phyloP scores from a whole-genome alignment of 2,329 filamentous ascomycete genomes.

The Xylariaceae sp. region DNA sequence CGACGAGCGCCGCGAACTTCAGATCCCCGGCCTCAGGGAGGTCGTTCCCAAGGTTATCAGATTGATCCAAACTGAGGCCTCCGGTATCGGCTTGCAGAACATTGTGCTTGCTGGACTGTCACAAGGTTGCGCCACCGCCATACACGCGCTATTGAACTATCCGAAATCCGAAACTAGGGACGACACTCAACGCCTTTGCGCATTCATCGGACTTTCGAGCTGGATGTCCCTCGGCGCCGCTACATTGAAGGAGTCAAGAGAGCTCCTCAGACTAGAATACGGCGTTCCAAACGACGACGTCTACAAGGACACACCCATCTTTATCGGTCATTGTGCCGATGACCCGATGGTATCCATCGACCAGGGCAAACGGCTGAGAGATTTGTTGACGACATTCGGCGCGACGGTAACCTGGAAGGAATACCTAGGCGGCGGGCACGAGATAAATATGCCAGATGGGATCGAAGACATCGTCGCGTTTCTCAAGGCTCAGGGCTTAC shows the following conservation, averaged over 20 bases:
- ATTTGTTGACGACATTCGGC: slow-evolving; percentile 35
- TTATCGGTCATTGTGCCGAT: slow-evolving; percentile 43
- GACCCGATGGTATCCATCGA: slow-evolving; percentile 38
- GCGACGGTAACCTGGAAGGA: slow-evolving; percentile 38
- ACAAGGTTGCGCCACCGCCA: slow-evolving; percentile 40
- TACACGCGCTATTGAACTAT: slow-evolving; percentile 22
- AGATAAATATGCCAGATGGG: slow-evolving; percentile 40
- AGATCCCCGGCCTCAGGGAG: slow-evolving; percentile 38
- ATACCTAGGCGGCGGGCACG: slow-evolving; percentile 41
- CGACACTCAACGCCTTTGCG: slow-evolving; percentile 12
- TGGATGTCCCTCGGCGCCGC: slow-evolving; percentile 18
- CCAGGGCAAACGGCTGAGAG: slow-evolving; percentile 34
- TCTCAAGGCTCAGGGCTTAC: slow-evolving; percentile 20
- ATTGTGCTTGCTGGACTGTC: slow-evolving; percentile 45
- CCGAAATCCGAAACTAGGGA: slow-evolving; percentile 1
- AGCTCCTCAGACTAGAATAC: slow-evolving; percentile 24
- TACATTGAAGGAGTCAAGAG: slow-evolving; percentile 20
- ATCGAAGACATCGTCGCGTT: slow-evolving; percentile 39
- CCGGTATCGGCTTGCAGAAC: slow-evolving; percentile 32
- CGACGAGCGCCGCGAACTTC: slow-evolving; percentile 37
- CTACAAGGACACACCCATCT: slow-evolving; percentile 39
- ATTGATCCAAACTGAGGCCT: slow-evolving; percentile 35
- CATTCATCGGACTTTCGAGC: slow-evolving; percentile 20
- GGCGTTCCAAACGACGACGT: slow-evolving; percentile 23
- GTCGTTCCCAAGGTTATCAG: slow-evolving; percentile 31